Conservation (phyloP, 2,329 filamentous ascomycete species). For the Tolypocladium inflatum region DNA sequence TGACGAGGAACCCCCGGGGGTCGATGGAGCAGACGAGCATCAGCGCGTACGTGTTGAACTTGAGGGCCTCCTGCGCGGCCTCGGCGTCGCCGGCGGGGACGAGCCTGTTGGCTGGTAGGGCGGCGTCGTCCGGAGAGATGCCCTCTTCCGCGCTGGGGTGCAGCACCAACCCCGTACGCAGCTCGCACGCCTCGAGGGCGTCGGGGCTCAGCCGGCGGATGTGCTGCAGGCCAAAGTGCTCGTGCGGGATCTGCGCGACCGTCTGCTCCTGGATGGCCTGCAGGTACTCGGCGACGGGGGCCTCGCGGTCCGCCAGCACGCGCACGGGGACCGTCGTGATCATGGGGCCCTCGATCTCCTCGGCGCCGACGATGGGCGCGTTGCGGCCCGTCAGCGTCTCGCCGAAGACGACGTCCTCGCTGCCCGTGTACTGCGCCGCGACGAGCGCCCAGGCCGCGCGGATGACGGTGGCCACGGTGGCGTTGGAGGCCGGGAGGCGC, state of each 20-base stretch:
- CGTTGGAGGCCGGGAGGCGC: constrained; percentile 23
- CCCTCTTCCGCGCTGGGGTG: constrained; percentile 31
- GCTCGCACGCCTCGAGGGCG: constrained; percentile 44
- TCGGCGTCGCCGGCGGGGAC: constrained; percentile 46
- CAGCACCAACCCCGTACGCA: constrained; percentile 45
- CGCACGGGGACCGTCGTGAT: constrained; percentile 51
- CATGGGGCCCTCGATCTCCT: constrained; percentile 50
- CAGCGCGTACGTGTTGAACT: constrained; percentile 50
- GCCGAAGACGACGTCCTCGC: constrained; percentile 46
- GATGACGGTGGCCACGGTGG: constrained; percentile 45
- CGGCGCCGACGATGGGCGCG: constrained; percentile 34
- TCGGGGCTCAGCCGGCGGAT: constrained; percentile 48
- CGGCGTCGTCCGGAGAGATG: constrained; percentile 9
- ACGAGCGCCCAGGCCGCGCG: constrained; percentile 51
- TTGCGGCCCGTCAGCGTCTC: constrained; percentile 50
- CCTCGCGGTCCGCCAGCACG: constrained; percentile 1
- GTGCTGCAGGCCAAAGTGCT: constrained; percentile 53
- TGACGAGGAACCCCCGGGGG: constrained; percentile 44
- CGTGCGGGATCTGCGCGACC: constrained; percentile 49
- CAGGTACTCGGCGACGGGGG: constrained; percentile 40
- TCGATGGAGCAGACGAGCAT: constrained; percentile 57
- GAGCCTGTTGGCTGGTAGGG: constrained; percentile 38
- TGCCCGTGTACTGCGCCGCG: constrained; percentile 41
- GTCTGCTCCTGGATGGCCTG: constrained; percentile 46
- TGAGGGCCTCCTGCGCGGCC: constrained; percentile 49